These are phyloP conservation scores for Salinomyces thailandicus DNA, from an alignment of 2,329 filamentous ascomycete genomes.

Conservation along the genomic window DNA sequence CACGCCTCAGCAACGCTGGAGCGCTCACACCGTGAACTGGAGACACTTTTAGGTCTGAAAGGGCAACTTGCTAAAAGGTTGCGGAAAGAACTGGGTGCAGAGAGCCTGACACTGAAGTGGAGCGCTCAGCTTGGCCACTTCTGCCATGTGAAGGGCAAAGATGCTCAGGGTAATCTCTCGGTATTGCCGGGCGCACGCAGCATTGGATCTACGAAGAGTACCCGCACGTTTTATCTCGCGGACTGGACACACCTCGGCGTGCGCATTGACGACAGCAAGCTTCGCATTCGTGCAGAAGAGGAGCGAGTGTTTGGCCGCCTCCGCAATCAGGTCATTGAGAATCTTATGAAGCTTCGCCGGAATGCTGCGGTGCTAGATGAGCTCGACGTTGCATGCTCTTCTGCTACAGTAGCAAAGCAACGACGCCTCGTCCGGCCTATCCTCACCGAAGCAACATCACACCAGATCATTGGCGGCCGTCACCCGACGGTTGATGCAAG, in stretches of 20 bases:
- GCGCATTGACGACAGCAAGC: constrained; percentile 64
- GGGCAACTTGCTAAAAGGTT: constrained; percentile 49
- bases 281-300: constrained; percentile 75
- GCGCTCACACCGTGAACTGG: constrained; percentile 58
- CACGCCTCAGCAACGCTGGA: constrained; percentile 56
- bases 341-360: constrained; percentile 73
- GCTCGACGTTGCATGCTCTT: constrained; percentile 79
- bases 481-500: constrained; percentile 88
- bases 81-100: constrained; percentile 45
- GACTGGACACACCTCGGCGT: constrained; percentile 78
- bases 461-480: constrained; percentile 73
- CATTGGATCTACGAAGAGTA: constrained; percentile 71
- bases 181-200: constrained; percentile 38
- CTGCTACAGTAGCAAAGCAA: constrained; percentile 67
- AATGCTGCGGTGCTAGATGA: constrained; percentile 91
- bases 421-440: constrained; percentile 63
- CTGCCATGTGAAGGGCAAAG: constrained; percentile 79
- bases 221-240: constrained; percentile 70
- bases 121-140: constrained; percentile 80
- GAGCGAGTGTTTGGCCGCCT: constrained; percentile 65
- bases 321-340: constrained; percentile 64
- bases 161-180: constrained; percentile 41
- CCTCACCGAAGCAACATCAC: constrained; percentile 51
- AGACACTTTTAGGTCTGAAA: constrained; percentile 51
- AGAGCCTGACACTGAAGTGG: constrained; percentile 68